phyloP scores from a whole-genome alignment of 805 yeast species.

The Saccharomycopsis synnaedendra region DNA sequence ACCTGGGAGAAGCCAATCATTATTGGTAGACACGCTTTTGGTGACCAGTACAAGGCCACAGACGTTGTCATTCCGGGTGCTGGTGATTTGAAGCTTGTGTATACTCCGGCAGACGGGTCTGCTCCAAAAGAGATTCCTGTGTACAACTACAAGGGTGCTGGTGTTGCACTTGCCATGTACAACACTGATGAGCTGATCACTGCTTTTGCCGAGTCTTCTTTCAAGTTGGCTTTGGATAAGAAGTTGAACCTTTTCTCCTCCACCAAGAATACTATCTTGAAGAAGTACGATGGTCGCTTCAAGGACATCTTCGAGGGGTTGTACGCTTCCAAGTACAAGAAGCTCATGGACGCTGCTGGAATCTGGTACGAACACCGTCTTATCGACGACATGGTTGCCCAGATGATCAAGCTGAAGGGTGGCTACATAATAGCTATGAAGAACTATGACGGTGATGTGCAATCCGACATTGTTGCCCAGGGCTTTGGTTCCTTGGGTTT shows the following conservation, averaged over 20 bases:
- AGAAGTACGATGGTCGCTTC: constrained; percentile 74
- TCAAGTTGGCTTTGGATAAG: constrained; percentile 58
- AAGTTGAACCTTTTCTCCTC: constrained; percentile 56
- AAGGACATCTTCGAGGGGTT: constrained; percentile 68
- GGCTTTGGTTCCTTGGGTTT: constrained; percentile 79
- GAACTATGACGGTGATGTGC: constrained; percentile 82
- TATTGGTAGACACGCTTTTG: constrained; percentile 79
- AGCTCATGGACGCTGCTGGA: constrained; percentile 45
- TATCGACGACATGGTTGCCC: constrained; percentile 84
- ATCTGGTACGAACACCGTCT: constrained; percentile 72
- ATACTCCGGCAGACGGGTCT: constrained; percentile 50
- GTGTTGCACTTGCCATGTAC: constrained; percentile 77
- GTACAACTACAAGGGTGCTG: constrained; percentile 51
- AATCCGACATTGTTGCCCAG: constrained; percentile 77
- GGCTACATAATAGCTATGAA: constrained; percentile 74
- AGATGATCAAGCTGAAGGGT: constrained; percentile 77
- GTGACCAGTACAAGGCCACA: constrained; percentile 77
- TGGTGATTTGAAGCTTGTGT: constrained; percentile 56
- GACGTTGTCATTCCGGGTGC: constrained; percentile 57
- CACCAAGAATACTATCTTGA: constrained; percentile 72
- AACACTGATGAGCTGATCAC: constrained; percentile 68
- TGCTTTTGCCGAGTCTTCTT: constrained; percentile 74
- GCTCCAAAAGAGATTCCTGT: constrained; percentile 38
- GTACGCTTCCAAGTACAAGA: constrained; percentile 45
- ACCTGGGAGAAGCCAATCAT: constrained; percentile 77